Percentiles rank a stretch among this genome's conserved stretches.
These are phyloP conservation scores for Luzula sylvatica DNA, from an alignment of 176 grass and related monocot species.

Conservation along the genomic window DNA sequence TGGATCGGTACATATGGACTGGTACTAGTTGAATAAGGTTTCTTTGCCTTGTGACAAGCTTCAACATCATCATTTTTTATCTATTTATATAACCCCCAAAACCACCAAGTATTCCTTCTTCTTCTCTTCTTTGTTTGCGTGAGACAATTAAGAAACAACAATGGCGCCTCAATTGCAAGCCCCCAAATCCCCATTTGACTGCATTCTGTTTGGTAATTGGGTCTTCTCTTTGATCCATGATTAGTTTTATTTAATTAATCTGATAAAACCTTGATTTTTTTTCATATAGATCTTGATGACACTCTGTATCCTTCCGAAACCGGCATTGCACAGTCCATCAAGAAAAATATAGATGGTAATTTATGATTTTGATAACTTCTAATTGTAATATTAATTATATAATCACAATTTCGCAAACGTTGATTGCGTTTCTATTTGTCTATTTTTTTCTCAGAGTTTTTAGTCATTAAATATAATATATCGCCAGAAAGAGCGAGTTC, in stretches of 20 bases:
- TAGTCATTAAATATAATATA: conserved; percentile 43
- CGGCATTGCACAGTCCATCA: conserved; percentile 42
- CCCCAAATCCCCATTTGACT: conserved; percentile 43
- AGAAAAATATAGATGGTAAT: conserved; percentile 72
- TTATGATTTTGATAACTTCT: background rate
- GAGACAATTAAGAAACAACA: background rate
- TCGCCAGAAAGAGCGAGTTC: conserved; percentile 34
- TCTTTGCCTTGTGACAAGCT: too few relatives aligned
- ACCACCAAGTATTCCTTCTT: background rate
- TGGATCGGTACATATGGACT: too few relatives aligned
- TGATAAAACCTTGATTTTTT: background rate
- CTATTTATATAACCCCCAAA: conserved; percentile 29
- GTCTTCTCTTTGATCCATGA: background rate
- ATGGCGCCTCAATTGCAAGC: conserved; percentile 15
- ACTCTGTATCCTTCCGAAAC: conserved; percentile 65
- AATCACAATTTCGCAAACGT: background rate
- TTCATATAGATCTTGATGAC: conserved; percentile 70
- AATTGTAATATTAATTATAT: background rate
- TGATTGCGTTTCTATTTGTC: background rate
- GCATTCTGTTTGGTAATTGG: conserved; percentile 50
- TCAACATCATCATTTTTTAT: background rate
- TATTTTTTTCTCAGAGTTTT: conserved; percentile 41
- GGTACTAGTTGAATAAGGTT: too few relatives aligned
- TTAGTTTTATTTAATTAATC: background rate
- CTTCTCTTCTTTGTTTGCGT: background rate